Evolutionary conservation across 768 basidiomycete genomes (phyloP), one percentile per base, ranked within the genome.

Genomic region (Amanita pallidorosea): DNA sequence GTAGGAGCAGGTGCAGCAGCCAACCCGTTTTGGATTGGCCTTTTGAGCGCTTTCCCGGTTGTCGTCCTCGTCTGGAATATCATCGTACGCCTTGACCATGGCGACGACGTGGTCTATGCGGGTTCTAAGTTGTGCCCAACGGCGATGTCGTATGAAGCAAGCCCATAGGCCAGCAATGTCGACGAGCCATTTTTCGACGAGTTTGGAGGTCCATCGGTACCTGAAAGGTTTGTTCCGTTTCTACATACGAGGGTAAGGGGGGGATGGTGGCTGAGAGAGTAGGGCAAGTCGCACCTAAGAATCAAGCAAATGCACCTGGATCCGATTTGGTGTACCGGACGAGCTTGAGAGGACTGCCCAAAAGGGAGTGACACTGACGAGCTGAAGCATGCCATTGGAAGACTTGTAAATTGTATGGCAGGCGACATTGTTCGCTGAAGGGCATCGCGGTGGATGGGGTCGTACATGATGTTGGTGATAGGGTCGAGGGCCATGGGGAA

Each of bases 291-390:
- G 58, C 70, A 79, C 62, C 74, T 72, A n/a, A 86, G 70, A 38
- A 85, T 70, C n/a, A 81, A 67, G 43, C 78, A 80, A 52, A 85
- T 82, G 61, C 84, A 1, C 61, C 70, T 1, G 80, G 75, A 61
- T 86, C 85, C 54, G 75, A 71, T 47, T 77, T 76, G 35, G 72
- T 65, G 60, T 82, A 87, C 5, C 85, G 72, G 17, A 83, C 81
- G 9, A 87, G 70, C 60, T 87, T 87, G 57, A 86, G 75, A 2
- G 83, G 37, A 86, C 75, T 1, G 77, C 76, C 85, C 85, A 87
- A 53, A 78, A 76, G 52, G 83, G 84, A 23, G 80, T 76, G 2
- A 86, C 82, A 54, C 76, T 79, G 58, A 85, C 64, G 45, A 80
- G 64, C 0, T 60, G 60, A 46, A 88, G 71, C 44, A 68, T 60